Base-by-base conservation (phyloP, 805 yeast genomes). In the Wickerhamomyces strasburgensis region DNA sequence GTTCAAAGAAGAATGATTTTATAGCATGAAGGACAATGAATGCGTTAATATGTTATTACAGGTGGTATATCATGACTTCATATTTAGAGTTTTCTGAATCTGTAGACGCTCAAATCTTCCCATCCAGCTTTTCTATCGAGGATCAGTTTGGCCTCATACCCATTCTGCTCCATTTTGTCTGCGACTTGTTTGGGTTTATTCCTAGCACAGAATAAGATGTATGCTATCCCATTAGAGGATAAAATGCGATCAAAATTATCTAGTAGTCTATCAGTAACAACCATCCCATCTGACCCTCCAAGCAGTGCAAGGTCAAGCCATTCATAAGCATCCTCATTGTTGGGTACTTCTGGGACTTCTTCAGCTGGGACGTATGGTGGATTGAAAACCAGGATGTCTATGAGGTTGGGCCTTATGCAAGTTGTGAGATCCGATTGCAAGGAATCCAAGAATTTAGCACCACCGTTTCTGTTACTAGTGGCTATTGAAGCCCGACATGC, bases 341-440 rank as follows among this genome's bases (percentile, higher is more conserved):
- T 42, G 0, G 93, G 93, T 2, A 73, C 47, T 0, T 45, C 52
- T 0, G 98, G 97, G 0, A 86, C 83, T 0, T 52, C 54, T 40
- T 79, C 88, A 1, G 90, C 85, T 0, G 98, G 98, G 1, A 93
- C 98, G 55, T 93, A 93, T 0, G 98, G 98, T 0, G 98, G 98
- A 53, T 93, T 93, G 61, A 93, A 93, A 1, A 93, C 67, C 16
- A 93, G 62, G 1, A 90, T 39, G 51, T 93, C 98, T 2, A 88
- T 69, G 5, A 61, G 34, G 2, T 67, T 48, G 0, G 53, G 52
- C 10, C 72, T 56, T 8, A 87, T 44, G 3, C 75, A 67, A 8
- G 69, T 49, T 0, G 83, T 71, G 21, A 88, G 60, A 50, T 74
- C 73, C 55, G 78, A 70, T 41, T 83, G 84, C 2, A 81, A 38